Conservation (phyloP, 306 rosid species). For the Urtica urens region DNA sequence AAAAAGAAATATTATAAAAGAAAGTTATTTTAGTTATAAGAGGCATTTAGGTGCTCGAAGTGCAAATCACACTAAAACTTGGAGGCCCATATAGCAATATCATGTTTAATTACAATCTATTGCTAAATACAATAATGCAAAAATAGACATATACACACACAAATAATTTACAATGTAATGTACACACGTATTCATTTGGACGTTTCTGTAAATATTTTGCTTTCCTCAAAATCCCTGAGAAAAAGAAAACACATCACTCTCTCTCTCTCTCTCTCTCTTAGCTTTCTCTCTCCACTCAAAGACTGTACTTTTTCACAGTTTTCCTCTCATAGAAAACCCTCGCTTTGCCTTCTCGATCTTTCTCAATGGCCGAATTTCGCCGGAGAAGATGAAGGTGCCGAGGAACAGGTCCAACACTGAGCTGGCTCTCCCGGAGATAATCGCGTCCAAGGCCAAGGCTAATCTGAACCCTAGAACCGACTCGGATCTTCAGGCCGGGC, state of each 20-base stretch:
- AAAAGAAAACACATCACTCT: conserved; percentile 6
- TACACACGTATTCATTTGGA: neutral
- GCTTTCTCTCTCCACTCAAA: conserved; percentile 4
- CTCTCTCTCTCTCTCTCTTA: conserved; percentile 10
- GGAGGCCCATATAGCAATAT: too few relatives aligned
- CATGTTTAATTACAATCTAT: too few relatives aligned
- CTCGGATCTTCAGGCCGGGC: conserved; percentile 53
- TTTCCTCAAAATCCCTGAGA: conserved; percentile 15
- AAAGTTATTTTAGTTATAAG: too few relatives aligned
- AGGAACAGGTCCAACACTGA: conserved; percentile 26
- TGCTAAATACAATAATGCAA: too few relatives aligned
- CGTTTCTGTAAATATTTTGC: conserved; percentile 21
- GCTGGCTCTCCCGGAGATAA: conserved; percentile 21
- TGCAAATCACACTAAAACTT: too few relatives aligned
- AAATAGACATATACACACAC: too few relatives aligned
- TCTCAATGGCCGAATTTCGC: conserved; percentile 34
- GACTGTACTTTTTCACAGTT: conserved; percentile 15
- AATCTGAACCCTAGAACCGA: conserved; percentile 27
- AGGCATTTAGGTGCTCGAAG: too few relatives aligned
- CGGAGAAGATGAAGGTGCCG: conserved; percentile 51
- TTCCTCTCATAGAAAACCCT: conserved; percentile 19
- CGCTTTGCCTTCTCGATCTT: conserved; percentile 4
- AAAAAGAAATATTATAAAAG: too few relatives aligned
- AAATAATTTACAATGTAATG: too few relatives aligned
- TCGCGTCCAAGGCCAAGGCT: conserved; percentile 17